These are phyloP conservation scores for Mycena albidolilacea DNA, from an alignment of 768 basidiomycete genomes.

Conservation along the genomic window DNA sequence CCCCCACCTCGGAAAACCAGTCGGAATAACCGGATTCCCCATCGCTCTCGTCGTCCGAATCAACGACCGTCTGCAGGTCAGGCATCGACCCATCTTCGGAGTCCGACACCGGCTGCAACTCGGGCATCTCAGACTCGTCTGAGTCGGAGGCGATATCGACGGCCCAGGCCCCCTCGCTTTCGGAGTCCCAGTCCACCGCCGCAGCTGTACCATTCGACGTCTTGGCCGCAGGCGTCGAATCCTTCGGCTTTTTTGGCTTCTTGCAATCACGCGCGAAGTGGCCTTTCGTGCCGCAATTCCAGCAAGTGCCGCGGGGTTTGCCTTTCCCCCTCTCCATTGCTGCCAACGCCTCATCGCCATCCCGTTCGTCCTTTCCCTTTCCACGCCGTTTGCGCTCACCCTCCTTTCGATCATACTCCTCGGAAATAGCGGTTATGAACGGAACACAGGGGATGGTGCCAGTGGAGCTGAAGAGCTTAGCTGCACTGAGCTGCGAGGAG, in stretches of 20 bases:
- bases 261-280: background rate
- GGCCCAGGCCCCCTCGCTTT: conserved; percentile 34
- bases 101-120: conserved; percentile 12
- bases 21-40: too few species aligned
- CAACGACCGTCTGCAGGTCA: background rate
- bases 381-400: background rate
- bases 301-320: background rate
- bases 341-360: background rate
- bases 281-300: background rate
- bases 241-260: background rate
- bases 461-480: too few species aligned
- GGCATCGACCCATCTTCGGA: background rate
- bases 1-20: conserved; percentile 34
- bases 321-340: background rate
- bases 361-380: background rate
- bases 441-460: too few species aligned
- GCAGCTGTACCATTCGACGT: conserved; percentile 7
- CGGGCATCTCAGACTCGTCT: background rate
- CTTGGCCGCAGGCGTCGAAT: background rate
- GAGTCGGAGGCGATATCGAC: conserved; percentile 4
- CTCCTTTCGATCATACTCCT: background rate
- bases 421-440: background rate
- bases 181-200: conserved; percentile 32
- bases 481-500: too few species aligned
- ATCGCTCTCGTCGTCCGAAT: conserved; percentile 8